Base-by-base conservation (phyloP, 2,329 filamentous ascomycete genomes). In the Piedraia hortae region DNA sequence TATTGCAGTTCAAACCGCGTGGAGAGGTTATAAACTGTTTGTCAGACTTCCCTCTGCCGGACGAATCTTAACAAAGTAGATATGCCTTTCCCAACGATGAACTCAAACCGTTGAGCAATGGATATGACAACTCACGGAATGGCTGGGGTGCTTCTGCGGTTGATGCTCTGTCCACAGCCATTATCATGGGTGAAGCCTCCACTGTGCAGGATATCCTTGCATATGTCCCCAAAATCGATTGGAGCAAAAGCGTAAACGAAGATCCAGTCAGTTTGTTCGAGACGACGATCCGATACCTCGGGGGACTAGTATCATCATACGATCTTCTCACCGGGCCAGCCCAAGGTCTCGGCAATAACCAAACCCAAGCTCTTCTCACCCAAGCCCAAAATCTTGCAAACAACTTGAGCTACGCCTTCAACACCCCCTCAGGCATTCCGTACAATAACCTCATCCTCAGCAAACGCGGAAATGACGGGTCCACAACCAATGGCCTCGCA, bases 1-100 rank as follows among this genome's bases (percentile, higher is more conserved):
- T 17, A 10, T 17, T 10, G 16, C 21, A 16, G 12, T 22, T 16
- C 12, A 16, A 4, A 22, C 14, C 7, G 21, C 21, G 7, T 22
- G 21, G 21, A 15, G 7, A 5, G 21, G 21, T n/a, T 22, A 22
- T 15, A n/a, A 14, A 10, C 21, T 15, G 16, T 17, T 7, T 10
- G 16, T 17, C 16, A 7, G 16, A 17, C 7, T 7, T 17, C 16
- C 7, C 16, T 17, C 16, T 7, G 7, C 16, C 10, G 16, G 16
- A 10, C 10, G 16, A 17, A 10, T 7, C 7, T 17, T 17, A 10
- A 17, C 16, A 17, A 17, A 7, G 7, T 17, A 17, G 16, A 22
- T 22, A 22, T 16, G 21, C 21, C 6, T 22, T 22, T 14, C 21
- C 21, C 8, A 22, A 22, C n/a, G 21, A 22, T 16, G 21, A 22